Conservation (phyloP, 2,329 filamentous ascomycete species). For the Colletotrichum zoysiae region DNA sequence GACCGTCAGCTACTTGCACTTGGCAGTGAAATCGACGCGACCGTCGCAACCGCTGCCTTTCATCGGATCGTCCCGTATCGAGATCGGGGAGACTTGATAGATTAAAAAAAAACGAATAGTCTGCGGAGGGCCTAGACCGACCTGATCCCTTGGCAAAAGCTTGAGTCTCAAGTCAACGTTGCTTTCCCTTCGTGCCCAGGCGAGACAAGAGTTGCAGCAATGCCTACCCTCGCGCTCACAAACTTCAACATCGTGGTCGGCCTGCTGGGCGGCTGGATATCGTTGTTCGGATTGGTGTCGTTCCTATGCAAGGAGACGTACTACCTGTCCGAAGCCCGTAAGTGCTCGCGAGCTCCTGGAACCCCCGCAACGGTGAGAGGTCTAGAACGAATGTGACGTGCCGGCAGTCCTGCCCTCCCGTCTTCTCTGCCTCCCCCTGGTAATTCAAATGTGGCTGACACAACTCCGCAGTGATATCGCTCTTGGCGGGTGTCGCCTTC, state of each 20-base stretch:
- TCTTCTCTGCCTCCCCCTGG: constrained; percentile 4
- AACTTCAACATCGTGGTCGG: constrained; percentile 86
- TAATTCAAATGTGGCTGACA: constrained; percentile 18
- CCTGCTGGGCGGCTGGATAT: constrained; percentile 87
- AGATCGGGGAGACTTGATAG: constrained; percentile 26
- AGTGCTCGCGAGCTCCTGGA: constrained; percentile 52
- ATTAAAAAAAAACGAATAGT: not conserved
- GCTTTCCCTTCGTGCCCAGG: not conserved
- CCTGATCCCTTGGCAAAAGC: constrained; percentile 40
- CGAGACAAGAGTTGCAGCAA: constrained; percentile 46
- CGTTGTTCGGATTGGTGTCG: constrained; percentile 89
- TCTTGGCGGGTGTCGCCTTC: constrained; percentile 82
- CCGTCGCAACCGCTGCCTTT: not conserved
- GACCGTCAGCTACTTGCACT: not conserved
- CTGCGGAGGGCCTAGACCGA: not conserved
- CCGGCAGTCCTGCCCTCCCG: not conserved
- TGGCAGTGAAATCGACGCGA: not conserved
- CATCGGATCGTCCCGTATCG: constrained; percentile 24
- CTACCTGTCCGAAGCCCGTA: constrained; percentile 91
- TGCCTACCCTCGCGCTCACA: constrained; percentile 55
- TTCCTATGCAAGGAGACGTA: constrained; percentile 91
- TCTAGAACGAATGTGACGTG: constrained; percentile 4
- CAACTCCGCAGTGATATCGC: constrained; percentile 77
- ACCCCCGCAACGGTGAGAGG: not conserved
- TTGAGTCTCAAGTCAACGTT: constrained; percentile 13